Conservation (phyloP, 164 flowering plant genomes). For the Annona cherimola region DNA sequence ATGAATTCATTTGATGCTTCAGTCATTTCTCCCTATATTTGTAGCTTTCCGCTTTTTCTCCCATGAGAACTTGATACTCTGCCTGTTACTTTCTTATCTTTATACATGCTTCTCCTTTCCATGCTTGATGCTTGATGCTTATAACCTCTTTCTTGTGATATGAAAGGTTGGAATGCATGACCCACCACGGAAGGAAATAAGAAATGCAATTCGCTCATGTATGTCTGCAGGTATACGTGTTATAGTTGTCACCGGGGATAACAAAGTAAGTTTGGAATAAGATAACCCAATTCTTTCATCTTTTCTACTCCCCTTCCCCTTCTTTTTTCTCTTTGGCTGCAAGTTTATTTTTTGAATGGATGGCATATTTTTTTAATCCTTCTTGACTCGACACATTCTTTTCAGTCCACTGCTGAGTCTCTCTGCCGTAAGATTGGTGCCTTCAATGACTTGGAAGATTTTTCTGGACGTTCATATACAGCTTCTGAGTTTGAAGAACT, state of each 20-base stretch:
- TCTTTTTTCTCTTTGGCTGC: too few species aligned
- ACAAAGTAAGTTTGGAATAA: constrained; percentile 55
- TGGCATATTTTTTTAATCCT: background rate
- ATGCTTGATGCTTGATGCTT: background rate
- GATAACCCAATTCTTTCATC: background rate
- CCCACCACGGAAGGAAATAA: constrained; percentile 96
- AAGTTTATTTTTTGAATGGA: background rate
- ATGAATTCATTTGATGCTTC: background rate
- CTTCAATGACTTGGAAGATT: constrained; percentile 77
- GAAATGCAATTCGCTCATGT: constrained; percentile 85
- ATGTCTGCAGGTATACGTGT: constrained; percentile 98
- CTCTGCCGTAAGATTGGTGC: constrained; percentile 85
- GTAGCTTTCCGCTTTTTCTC: background rate
- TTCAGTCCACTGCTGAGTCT: constrained; percentile 93
- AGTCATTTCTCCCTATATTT: background rate
- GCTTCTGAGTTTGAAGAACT: constrained; percentile 98
- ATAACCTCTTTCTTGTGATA: constrained; percentile 1
- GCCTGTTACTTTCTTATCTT: background rate
- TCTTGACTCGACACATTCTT: constrained; percentile 15
- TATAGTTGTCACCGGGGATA: constrained; percentile 96
- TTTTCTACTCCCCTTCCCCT: background rate
- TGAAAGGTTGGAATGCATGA: constrained; percentile 97
- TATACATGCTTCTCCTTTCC: background rate
- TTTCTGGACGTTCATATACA: constrained; percentile 75
- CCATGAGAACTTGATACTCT: background rate